Base-by-base conservation (phyloP, 257 asterid species). In the Solanum tacnaense region DNA sequence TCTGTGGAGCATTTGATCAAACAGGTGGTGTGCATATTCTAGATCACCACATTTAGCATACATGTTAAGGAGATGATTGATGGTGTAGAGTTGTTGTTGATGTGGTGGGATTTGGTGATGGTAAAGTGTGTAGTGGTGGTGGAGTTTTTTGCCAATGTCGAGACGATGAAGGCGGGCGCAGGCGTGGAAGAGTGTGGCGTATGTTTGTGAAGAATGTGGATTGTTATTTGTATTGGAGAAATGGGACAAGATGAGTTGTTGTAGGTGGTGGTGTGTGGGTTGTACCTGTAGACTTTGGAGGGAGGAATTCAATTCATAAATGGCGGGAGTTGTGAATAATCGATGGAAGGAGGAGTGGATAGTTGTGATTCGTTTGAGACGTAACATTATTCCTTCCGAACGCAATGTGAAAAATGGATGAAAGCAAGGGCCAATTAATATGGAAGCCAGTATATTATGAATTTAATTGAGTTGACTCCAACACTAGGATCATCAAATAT, bases 1-100 rank as follows among this genome's bases (percentile, higher is more conserved):
- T 87, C 41, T 95, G 1, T 90, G 89, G 56, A 92, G 92, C 98
- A 95, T 95, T 90, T 92, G 84, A 62, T 82, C 94, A 74, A 96
- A 94, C 91, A 91, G 11, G 0, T 91, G 93, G 89, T 83, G 92
- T 31, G 98, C 98, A 34, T 68, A 58, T 2, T 88, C 88, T 12
- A 96, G 62, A 70, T 90, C 90, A 29, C 98, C 96, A 34, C 94
- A 93, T 88, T 94, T 94, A 0, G 93, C 93, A 7, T 93, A 90
- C 90, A 52, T 18, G 83, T 89, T 92, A 78, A 95, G 88, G 62
- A 91, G 89, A 73, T 93, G 90, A 88, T 96, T 96, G 89, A 89
- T 83, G 56, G 93, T 62, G 91, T 76, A 87, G 84, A 91, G 89
- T 89, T 91, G 91, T 36, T 86, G 13, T 74, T 91, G 92, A 32